Percentiles rank a stretch among this genome's conserved stretches.
Evolutionary conservation across 2,329 filamentous ascomycete species (phyloP).

Genomic region (Aspergillus tubingensis): DNA sequence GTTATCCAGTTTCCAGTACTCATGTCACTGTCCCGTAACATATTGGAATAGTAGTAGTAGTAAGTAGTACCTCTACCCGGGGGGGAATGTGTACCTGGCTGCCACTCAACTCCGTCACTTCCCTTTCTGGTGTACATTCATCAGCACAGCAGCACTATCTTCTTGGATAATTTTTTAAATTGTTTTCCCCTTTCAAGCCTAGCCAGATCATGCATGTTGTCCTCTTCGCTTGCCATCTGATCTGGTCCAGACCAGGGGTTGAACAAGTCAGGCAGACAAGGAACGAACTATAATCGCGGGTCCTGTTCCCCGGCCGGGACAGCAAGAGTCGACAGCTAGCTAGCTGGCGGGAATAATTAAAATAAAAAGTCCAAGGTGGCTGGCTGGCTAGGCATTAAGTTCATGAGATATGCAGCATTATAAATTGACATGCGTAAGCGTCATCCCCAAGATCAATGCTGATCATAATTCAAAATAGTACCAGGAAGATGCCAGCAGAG

Average conservation of each 20-base stretch:
- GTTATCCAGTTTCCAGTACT: too few relatives aligned
- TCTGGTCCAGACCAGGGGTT: slow-evolving; percentile 9
- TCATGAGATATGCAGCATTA: slow-evolving; percentile 16
- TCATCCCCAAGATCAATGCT: slow-evolving; percentile 16
- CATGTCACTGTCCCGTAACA: too few relatives aligned
- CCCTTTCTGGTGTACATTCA: too few relatives aligned
- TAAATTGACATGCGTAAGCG: slow-evolving; percentile 14
- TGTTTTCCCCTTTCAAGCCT: background rate
- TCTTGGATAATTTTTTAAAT: too few relatives aligned
- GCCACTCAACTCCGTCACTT: too few relatives aligned
- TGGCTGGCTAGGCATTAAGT: slow-evolving; percentile 14
- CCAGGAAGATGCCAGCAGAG: slow-evolving; percentile 5
- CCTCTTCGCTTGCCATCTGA: background rate
- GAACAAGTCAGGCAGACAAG: slow-evolving; percentile 4
- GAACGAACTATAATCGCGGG: background rate
- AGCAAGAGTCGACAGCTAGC: slow-evolving; percentile 1
- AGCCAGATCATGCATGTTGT: background rate
- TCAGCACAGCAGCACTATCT: too few relatives aligned
- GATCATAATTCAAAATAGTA: slow-evolving; percentile 16
- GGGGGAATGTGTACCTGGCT: too few relatives aligned
- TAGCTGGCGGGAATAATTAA: background rate
- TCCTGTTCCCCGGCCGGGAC: background rate
- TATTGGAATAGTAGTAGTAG: too few relatives aligned
- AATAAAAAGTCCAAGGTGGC: background rate
- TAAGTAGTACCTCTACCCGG: too few relatives aligned